These are phyloP conservation scores for Acer saccharum DNA, from an alignment of 345 rosid species.

Conservation along the genomic window DNA sequence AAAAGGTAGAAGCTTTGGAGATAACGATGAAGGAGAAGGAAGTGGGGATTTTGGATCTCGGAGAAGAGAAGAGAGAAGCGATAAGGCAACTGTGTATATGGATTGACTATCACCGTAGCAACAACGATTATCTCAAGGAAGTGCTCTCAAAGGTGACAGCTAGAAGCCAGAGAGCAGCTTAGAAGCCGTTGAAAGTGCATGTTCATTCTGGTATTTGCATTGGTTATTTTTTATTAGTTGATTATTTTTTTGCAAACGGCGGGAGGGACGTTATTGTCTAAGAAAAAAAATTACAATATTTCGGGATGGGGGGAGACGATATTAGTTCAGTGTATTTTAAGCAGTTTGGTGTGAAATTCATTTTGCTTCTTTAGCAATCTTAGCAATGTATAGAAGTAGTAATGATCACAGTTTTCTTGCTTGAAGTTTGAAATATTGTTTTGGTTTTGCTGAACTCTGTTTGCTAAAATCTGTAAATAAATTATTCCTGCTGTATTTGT, in stretches of 20 bases:
- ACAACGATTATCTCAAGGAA: conserved; percentile 57
- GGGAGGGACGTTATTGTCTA: neutral
- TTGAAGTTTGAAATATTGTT: neutral
- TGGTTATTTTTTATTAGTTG: conserved; percentile 24
- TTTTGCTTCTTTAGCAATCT: neutral
- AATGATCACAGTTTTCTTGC: neutral
- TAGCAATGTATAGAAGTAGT: neutral
- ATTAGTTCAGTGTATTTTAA: conserved; percentile 4
- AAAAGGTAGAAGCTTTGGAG: conserved; percentile 43
- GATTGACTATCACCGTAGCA: conserved; percentile 76
- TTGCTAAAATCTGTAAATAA: neutral
- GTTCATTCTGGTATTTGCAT: conserved; percentile 6
- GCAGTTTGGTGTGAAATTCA: neutral
- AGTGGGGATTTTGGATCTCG: conserved; percentile 43
- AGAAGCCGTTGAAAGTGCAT: conserved; percentile 10
- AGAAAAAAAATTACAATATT: no score
- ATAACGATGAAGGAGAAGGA: conserved; percentile 50
- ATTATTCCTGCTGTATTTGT: neutral
- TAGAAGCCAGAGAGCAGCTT: conserved; percentile 33
- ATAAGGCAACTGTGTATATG: conserved; percentile 88
- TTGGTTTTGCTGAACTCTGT: neutral
- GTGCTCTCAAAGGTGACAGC: conserved; percentile 42
- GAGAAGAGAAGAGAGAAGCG: conserved; percentile 89
- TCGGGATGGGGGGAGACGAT: neutral
- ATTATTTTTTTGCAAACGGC: neutral